A percentile compares a stretch with the other conserved stretches of the same genome.
Evolutionary conservation across 768 basidiomycete species (phyloP).

Genomic region (Rhizopogon sp.): DNA sequence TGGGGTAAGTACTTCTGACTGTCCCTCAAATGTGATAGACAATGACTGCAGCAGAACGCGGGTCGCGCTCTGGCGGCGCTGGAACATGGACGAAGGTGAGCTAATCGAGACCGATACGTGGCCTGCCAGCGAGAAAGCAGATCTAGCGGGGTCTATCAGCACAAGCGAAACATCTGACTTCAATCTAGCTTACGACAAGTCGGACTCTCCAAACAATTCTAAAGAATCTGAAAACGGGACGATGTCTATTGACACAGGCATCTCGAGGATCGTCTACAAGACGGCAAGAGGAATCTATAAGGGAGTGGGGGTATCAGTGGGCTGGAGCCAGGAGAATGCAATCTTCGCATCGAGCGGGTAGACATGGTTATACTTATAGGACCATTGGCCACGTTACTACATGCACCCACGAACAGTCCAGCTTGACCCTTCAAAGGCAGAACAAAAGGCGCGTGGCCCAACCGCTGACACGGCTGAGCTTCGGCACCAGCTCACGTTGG

Average conservation of each 20-base stretch:
- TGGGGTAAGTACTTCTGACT: slow-evolving; percentile 67
- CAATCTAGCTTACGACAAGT: slow-evolving; percentile 47
- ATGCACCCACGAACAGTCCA: slow-evolving; percentile 6
- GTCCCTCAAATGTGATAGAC: slow-evolving; percentile 78
- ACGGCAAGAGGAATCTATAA: slow-evolving; percentile 9
- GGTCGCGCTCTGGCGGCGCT: slow-evolving; percentile 39
- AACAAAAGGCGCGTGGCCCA: slow-evolving; percentile 23
- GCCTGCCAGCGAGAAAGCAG: slow-evolving; percentile 85
- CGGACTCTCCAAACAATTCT: slow-evolving; percentile 68
- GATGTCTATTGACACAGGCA: slow-evolving; percentile 67
- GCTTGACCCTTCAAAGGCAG: slow-evolving; percentile 10
- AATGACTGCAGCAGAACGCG: slow-evolving; percentile 65
- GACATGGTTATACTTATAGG: slow-evolving; percentile 19
- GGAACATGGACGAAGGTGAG: slow-evolving; percentile 53
- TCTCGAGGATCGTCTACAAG: slow-evolving; percentile 25
- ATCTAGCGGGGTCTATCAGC: slow-evolving; percentile 38
- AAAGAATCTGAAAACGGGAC: slow-evolving; percentile 51
- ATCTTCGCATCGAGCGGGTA: not conserved
- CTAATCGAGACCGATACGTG: slow-evolving; percentile 64
- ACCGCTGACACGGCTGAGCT: slow-evolving; percentile 6
- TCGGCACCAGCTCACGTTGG: slow-evolving; percentile 1
- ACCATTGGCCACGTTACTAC: slow-evolving; percentile 18
- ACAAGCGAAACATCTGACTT: slow-evolving; percentile 3
- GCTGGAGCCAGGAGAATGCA: slow-evolving; percentile 8
- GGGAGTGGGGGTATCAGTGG: slow-evolving; percentile 10